Percentiles rank a stretch among this genome's conserved stretches.
Evolutionary conservation across 2,329 filamentous ascomycete genomes (phyloP).

Genomic region (Geoglossum cookeanum): DNA sequence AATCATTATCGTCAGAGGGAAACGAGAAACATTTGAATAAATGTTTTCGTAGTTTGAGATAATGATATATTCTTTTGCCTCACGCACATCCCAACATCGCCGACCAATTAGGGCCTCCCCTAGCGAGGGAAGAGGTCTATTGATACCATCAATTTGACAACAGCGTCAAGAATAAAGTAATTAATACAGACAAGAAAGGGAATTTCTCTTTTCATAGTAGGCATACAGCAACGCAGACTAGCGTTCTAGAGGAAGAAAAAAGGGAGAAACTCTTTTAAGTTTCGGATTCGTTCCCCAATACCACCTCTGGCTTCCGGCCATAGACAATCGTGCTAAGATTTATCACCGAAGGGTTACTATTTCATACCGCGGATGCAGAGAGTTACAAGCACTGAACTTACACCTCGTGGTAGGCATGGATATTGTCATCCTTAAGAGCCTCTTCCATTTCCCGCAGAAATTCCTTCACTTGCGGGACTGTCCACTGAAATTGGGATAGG

Average conservation of each 20-base stretch:
- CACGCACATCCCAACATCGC: background rate
- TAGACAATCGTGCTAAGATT: background rate
- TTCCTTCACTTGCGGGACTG: background rate
- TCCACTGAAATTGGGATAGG: background rate
- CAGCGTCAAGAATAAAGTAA: too few species aligned
- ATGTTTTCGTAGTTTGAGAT: too few species aligned
- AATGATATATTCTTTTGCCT: background rate
- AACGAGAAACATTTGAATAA: too few species aligned
- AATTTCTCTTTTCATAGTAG: too few species aligned
- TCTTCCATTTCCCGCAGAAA: background rate
- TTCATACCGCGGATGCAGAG: too few species aligned
- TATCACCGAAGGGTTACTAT: background rate
- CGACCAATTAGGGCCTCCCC: background rate
- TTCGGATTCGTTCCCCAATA: background rate
- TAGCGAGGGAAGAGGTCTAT: background rate
- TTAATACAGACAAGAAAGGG: background rate
- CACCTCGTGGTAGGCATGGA: slow-evolving; percentile 5
- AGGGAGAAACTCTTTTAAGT: too few species aligned
- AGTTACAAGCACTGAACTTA: background rate
- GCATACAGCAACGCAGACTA: background rate
- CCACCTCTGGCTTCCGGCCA: background rate
- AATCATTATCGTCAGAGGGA: too few species aligned
- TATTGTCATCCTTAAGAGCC: background rate
- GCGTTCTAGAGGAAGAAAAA: too few species aligned
- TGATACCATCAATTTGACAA: background rate